Base-by-base conservation (phyloP, 2,329 filamentous ascomycete genomes). In the Corynespora cassiicola region DNA sequence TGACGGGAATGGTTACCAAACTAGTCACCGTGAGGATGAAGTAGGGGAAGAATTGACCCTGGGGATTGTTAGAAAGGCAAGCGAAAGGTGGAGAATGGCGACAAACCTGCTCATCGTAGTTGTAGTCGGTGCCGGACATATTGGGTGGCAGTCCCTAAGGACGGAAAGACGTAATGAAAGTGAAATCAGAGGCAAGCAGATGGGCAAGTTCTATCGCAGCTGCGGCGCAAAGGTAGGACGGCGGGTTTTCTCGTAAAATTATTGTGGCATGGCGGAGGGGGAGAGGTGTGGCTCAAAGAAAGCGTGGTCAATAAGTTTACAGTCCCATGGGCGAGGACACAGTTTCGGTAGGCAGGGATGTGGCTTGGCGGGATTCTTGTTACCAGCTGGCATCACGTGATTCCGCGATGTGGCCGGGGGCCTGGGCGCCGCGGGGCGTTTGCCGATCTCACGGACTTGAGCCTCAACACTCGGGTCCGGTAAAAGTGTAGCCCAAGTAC, bases 11-110 rank as follows among this genome's bases (percentile, higher is more conserved):
- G 21, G 94, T 96, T 71, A 96, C 81, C 54, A 99, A 83, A 63
- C 86, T 85, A 48, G 87, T 84, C 62, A 97, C 80, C 27, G 91
- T 96, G 66, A 96, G 85, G 73, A 97, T 86, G 78, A 99, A 99
- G 81, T 95, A 96, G 56, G 95, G 94, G 79, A 96, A 99, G 78
- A 96, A 96, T 81, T 96, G 89, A 60, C 90, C 91, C 82, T 94
- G 45, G 11, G 11, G 2, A 6, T 9, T 35, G 45, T 65, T 52
- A 59, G 38, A 10, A n/a, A 20, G 35, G 12, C 14, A 19, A 35
- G 20, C 7, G 20, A 11, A 10, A 12, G 11, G 34, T 4, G 26
- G 38, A 23, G 38, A 22, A 36, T 31, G 14, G 24, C 30, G 36
- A 42, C 71, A 50, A 67, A 87, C 86, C 82, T 94, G 84, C 68